Conservation (phyloP, 352 stramenopile species). For the Globisporangium spinosum region DNA sequence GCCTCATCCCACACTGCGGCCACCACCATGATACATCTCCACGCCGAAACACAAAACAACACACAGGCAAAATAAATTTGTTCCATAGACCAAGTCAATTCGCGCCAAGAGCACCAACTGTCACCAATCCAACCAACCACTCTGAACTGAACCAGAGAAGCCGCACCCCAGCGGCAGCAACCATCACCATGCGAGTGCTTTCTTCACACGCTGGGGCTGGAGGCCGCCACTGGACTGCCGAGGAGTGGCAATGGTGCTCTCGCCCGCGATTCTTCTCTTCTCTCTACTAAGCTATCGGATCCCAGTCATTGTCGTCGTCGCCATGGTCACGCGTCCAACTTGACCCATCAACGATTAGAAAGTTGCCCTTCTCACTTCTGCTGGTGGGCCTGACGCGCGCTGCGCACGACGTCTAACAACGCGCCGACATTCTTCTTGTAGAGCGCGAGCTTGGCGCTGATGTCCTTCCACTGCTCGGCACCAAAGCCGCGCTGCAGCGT, state of each 20-base stretch:
- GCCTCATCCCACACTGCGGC: not conserved
- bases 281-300: conserved; percentile 14
- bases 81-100: conserved; percentile 17
- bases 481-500: conserved; percentile 82
- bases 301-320: conserved; percentile 3
- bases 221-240: not conserved
- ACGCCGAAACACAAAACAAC: not conserved
- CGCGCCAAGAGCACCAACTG: not conserved
- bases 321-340: not conserved
- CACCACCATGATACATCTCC: not conserved
- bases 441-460: conserved; percentile 84
- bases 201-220: no score
- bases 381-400: conserved; percentile 62
- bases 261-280: conserved; percentile 3
- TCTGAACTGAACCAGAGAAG: not conserved
- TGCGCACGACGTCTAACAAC: conserved; percentile 85
- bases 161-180: no score
- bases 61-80: conserved; percentile 12
- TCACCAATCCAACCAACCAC: not conserved
- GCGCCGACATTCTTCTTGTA: conserved; percentile 93
- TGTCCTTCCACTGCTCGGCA: conserved; percentile 86
- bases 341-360: not conserved
- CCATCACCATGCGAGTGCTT: no score
- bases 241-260: not conserved
- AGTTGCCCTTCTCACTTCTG: conserved; percentile 32